Base-by-base conservation (phyloP, 2,329 filamentous ascomycete species). In the Aspergillus intermedius region DNA sequence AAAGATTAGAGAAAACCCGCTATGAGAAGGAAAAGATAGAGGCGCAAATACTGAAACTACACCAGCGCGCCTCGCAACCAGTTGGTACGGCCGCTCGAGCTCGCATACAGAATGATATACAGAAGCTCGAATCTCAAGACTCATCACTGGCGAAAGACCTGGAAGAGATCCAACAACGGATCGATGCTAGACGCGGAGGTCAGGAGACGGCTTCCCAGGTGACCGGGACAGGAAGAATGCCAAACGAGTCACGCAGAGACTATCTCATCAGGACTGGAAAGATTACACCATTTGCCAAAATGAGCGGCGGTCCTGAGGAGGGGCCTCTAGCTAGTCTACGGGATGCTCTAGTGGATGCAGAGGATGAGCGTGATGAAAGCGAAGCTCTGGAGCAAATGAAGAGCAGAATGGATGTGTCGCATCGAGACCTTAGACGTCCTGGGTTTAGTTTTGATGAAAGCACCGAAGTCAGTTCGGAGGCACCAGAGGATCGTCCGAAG, bases 261-360 rank as follows among this genome's bases (percentile, higher is more conserved):
- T 98, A 87, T 64, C 79, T 98, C 42, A 93, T 98, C 44, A 83
- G 93, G 23, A 98, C 91, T 0, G 93, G 93, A 52, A 97, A 97
- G 71, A 97, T 98, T 57, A 98, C 93, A 0, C 93, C 93, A 0
- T 98, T 98, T 62, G 87, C 90, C 6, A 87, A 85, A 54, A 80
- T 95, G 58, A 82, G 82, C 22, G 77, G 81, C 12, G 77, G 83
- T 1, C 76, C 61, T 21, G 62, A 76, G 3, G 74, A 80, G 23
- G 81, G 79, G 3, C 76, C 83, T 2, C 77, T 84, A 41, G 85
- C 85, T 2, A 84, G 84, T 51, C 74, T 95, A 13, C 85, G 86
- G 9, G 84, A 91, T 60, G 86, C 84, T 2, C 79, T 95, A 50
- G 73, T 91, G 12, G 88, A 94, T 63, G 89, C 87, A 0, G 90